These are phyloP conservation scores for Alliaria petiolata DNA, from an alignment of 345 rosid genomes.

Conservation along the genomic window DNA sequence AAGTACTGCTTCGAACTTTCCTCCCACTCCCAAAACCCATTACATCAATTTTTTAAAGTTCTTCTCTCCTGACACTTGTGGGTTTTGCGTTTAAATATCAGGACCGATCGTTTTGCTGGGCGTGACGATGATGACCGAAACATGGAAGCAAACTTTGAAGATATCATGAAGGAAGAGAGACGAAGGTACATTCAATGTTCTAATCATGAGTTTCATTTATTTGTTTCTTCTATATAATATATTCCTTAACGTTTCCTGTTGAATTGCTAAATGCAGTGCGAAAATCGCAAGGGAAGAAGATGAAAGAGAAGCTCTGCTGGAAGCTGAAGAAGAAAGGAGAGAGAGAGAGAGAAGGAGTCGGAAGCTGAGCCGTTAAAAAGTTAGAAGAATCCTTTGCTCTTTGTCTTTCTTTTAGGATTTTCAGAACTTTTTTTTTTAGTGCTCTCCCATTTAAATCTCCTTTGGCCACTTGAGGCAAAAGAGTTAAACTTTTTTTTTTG, in stretches of 20 bases:
- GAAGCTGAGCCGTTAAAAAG: conserved; percentile 39
- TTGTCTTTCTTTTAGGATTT: conserved; percentile 8
- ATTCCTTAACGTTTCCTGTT: not conserved
- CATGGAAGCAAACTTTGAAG: conserved; percentile 90
- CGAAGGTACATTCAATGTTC: conserved; percentile 53
- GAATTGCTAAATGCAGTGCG: conserved; percentile 43
- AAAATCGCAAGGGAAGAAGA: conserved; percentile 67
- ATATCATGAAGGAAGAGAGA: conserved; percentile 68
- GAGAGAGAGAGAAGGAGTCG: conserved; percentile 45
- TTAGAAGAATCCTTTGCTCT: not conserved
- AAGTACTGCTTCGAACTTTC: conserved; percentile 33
- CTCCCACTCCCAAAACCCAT: not conserved
- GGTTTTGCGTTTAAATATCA: not conserved
- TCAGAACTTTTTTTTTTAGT: not conserved
- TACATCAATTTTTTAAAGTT: not conserved
- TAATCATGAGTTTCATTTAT: not conserved
- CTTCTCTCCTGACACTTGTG: not conserved
- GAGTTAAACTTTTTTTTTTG: not conserved
- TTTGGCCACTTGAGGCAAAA: conserved; percentile 19
- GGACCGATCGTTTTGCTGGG: conserved; percentile 15
- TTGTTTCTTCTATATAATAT: not conserved
- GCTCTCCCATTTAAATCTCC: conserved; percentile 1
- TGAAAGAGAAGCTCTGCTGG: conserved; percentile 52
- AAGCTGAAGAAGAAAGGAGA: conserved; percentile 67
- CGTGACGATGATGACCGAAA: conserved; percentile 53